These are phyloP conservation scores for Pleoardoris graminearum DNA, from an alignment of 2,329 filamentous ascomycete species.

Conservation along the genomic window DNA sequence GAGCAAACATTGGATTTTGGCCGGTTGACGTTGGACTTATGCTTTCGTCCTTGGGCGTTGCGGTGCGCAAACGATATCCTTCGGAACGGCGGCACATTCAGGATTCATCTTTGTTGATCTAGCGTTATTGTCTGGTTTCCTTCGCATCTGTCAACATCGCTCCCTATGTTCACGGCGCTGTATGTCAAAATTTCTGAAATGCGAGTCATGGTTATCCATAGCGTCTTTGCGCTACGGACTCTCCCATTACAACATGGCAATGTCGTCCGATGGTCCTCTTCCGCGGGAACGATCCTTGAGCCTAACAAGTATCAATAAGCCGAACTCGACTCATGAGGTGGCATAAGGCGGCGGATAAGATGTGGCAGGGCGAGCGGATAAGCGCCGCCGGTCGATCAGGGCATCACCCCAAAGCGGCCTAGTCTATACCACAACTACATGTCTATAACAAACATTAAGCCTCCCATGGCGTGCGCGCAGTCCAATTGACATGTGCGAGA, in stretches of 20 bases:
- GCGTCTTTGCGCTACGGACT: not conserved
- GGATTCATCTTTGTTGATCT: not conserved
- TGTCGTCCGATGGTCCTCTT: not conserved
- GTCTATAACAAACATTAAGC: constrained; percentile 7
- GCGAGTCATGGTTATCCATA: constrained; percentile 1
- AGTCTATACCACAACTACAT: not conserved
- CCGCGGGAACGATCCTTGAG: constrained; percentile 1
- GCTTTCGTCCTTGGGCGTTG: not conserved
- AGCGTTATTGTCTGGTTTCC: not conserved
- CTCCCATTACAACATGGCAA: not conserved
- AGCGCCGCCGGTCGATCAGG: constrained; percentile 5
- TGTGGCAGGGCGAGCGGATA: constrained; percentile 4
- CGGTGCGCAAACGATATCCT: constrained; percentile 3
- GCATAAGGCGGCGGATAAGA: constrained; percentile 3
- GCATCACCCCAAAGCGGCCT: not conserved
- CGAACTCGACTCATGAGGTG: not conserved
- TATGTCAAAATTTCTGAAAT: not conserved
- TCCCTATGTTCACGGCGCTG: not conserved
- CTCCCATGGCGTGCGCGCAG: constrained; percentile 2
- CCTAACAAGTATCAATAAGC: no score
- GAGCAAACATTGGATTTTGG: no score
- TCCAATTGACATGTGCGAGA: not conserved
- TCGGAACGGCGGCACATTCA: not conserved
- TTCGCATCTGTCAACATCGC: not conserved
- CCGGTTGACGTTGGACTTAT: constrained; percentile 17